A percentile compares a stretch with the other conserved stretches of the same genome.
These are phyloP conservation scores for Heterobasidion annosum DNA, from an alignment of 1,284 basidiomycete genomes.

Conservation along the genomic window DNA sequence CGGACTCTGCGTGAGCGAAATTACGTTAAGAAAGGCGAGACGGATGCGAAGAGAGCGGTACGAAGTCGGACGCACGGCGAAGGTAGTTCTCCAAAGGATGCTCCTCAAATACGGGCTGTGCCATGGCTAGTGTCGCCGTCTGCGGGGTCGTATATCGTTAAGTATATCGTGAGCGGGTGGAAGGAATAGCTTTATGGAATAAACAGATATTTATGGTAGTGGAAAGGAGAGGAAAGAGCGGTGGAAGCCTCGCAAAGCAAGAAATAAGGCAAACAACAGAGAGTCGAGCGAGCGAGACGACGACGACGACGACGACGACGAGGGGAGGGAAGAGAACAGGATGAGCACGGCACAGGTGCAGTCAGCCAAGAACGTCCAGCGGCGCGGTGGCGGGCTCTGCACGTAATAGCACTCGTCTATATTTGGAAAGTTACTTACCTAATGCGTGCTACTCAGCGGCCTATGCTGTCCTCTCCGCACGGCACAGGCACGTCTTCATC, in stretches of 20 bases:
- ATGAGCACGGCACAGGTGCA: not conserved
- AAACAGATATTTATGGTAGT: not conserved
- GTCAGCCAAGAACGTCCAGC: too few relatives aligned
- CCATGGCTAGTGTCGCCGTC: constrained; percentile 35
- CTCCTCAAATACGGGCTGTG: constrained; percentile 68
- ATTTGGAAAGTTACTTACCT: too few relatives aligned
- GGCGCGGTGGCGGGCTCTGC: too few relatives aligned
- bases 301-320: not conserved
- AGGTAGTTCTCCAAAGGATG: constrained; percentile 72
- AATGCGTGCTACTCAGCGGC: too few relatives aligned
- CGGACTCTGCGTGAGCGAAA: constrained; percentile 34
- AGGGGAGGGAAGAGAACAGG: not conserved
- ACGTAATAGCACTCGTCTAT: too few relatives aligned
- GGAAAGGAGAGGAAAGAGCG: not conserved
- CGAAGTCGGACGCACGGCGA: constrained; percentile 35
- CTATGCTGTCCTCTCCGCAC: too few relatives aligned
- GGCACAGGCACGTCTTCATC: too few relatives aligned
- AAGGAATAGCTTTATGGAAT: not conserved
- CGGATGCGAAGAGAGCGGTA: constrained; percentile 2
- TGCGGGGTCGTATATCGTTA: not conserved
- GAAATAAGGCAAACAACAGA: not conserved
- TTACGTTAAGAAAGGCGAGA: constrained; percentile 3
- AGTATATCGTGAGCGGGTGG: not conserved
- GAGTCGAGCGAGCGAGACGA: not conserved
- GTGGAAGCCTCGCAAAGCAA: not conserved